These are phyloP conservation scores for Penicillium lagena DNA, from an alignment of 495 filamentous ascomycete genomes.

Conservation along the genomic window DNA sequence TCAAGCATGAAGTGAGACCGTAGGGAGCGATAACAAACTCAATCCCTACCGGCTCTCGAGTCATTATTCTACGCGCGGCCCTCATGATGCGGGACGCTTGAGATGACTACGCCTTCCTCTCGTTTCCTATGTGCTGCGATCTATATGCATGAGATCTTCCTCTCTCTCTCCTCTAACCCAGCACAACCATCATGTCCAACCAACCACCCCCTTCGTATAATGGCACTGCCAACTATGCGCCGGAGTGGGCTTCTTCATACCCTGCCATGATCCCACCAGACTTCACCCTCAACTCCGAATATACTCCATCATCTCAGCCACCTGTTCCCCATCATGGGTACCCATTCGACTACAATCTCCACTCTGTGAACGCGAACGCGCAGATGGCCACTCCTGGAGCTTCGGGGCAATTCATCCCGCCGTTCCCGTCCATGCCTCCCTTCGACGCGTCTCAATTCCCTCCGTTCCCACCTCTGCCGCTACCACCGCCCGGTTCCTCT, in stretches of 20 bases:
- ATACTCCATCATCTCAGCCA: constrained; percentile 3
- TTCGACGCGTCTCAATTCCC: constrained; percentile 23
- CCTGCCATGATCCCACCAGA: constrained; percentile 17
- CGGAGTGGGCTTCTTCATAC: constrained; percentile 26
- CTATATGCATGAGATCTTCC: too few species aligned
- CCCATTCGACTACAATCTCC: constrained; percentile 15
- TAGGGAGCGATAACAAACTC: too few species aligned
- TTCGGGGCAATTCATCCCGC: constrained; percentile 19
- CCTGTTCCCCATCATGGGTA: constrained; percentile 2
- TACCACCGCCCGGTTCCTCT: constrained; percentile 18
- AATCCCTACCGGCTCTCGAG: neutral
- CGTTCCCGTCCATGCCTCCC: constrained; percentile 23
- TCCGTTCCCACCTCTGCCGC: constrained; percentile 19
- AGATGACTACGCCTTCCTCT: neutral
- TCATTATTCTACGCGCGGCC: neutral
- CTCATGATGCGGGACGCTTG: neutral
- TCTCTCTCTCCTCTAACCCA: neutral
- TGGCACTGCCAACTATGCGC: constrained; percentile 24
- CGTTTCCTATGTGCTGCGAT: neutral
- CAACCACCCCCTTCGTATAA: constrained; percentile 51
- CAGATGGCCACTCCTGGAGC: constrained; percentile 15
- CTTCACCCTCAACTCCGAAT: constrained; percentile 14
- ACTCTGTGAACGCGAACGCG: constrained; percentile 21
- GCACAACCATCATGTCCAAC: constrained; percentile 41
- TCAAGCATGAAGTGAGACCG: too few species aligned